Conservation (phyloP, 108 stramenopile species). For the Pseudonitzschia pungens region DNA sequence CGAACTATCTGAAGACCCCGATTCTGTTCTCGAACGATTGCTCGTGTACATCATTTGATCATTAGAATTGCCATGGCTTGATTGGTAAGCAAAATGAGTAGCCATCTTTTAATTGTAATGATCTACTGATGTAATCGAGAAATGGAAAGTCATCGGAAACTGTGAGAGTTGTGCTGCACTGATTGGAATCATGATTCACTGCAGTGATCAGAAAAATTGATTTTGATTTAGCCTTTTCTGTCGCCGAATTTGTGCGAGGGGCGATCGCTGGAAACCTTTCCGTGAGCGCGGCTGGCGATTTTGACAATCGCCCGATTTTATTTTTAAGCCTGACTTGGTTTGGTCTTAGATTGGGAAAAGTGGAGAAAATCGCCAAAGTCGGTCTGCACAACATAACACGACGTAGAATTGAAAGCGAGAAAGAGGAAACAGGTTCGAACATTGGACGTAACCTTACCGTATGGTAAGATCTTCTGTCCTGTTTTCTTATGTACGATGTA, state of each 20-base stretch:
- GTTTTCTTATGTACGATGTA: no score
- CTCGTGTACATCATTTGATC: constrained; percentile 19
- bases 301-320: background rate
- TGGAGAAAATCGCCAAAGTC: background rate
- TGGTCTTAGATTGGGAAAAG: background rate
- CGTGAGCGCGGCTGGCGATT: constrained; percentile 3
- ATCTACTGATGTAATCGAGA: background rate
- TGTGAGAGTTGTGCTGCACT: background rate
- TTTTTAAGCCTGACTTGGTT: background rate
- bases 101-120: background rate
- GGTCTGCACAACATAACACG: no score
- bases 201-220: background rate
- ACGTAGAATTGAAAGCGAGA: no score
- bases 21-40: constrained; percentile 30
- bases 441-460: no score
- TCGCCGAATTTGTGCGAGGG: constrained; percentile 6
- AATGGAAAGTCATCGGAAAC: background rate
- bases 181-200: background rate
- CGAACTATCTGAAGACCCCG: constrained; percentile 31
- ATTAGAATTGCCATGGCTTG: constrained; percentile 7
- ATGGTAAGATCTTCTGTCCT: no score
- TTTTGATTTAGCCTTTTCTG: constrained; percentile 4
- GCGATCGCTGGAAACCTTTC: constrained; percentile 5
- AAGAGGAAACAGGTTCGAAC: no score
- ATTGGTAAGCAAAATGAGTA: constrained; percentile 8